A percentile compares a stretch with the other conserved stretches of the same genome.
These are phyloP conservation scores for Candida chauliodis DNA, from an alignment of 805 yeast genomes.

Conservation along the genomic window DNA sequence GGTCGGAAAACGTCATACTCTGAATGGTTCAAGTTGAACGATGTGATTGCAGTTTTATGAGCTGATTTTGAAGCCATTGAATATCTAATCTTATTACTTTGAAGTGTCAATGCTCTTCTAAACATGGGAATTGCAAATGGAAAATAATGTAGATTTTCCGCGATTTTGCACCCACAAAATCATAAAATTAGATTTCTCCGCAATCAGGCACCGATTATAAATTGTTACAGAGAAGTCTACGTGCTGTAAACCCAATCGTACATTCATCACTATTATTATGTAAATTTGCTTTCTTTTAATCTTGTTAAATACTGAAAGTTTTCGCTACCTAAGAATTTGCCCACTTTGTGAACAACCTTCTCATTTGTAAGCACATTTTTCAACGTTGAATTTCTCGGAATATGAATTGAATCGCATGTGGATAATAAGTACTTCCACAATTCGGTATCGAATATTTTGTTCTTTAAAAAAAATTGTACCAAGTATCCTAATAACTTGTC, in stretches of 20 bases:
- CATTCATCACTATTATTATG: background rate
- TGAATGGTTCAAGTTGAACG: slow-evolving; percentile 51
- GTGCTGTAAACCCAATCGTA: background rate
- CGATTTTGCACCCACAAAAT: too few species aligned
- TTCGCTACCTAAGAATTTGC: background rate
- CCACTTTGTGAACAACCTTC: background rate
- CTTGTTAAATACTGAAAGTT: background rate
- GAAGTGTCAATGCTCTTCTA: background rate
- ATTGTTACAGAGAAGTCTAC: too few species aligned
- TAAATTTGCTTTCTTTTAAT: background rate
- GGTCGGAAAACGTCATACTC: slow-evolving; percentile 54
- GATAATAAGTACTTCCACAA: slow-evolving; percentile 3
- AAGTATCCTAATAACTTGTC: slow-evolving; percentile 17
- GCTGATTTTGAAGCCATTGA: slow-evolving; percentile 11
- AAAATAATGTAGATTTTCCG: background rate
- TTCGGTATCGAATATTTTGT: slow-evolving; percentile 3
- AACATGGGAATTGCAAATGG: background rate
- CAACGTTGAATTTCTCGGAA: background rate
- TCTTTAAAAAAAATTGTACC: slow-evolving; percentile 2
- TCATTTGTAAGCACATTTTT: slow-evolving; percentile 1
- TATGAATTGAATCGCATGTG: background rate
- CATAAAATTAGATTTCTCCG: too few species aligned
- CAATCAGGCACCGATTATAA: too few species aligned
- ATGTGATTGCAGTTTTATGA: slow-evolving; percentile 37
- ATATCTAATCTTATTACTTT: background rate